phyloP scores from a whole-genome alignment of 2,329 filamentous ascomycete genomes.

The Neonectria hederae region DNA sequence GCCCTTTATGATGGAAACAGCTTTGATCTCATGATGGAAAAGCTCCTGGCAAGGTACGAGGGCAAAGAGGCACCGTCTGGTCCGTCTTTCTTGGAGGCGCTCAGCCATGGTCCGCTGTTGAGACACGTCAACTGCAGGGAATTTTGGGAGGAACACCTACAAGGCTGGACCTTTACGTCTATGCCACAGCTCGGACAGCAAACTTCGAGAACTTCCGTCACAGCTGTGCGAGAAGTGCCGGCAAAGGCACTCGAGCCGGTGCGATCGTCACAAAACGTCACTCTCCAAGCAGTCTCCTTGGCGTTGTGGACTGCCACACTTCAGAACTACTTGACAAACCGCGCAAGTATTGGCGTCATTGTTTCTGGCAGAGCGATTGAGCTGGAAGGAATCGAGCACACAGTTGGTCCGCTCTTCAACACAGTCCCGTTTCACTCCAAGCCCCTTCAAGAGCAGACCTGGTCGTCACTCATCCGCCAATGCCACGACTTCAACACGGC shows the following conservation, averaged over 20 bases:
- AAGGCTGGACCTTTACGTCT: constrained; percentile 38
- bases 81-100: constrained; percentile 71
- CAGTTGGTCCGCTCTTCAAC: constrained; percentile 89
- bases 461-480: constrained; percentile 66
- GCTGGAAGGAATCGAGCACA: constrained; percentile 69
- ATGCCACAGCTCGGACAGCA: constrained; percentile 25
- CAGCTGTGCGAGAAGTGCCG: constrained; percentile 42
- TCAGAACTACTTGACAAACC: constrained; percentile 56
- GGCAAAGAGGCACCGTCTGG: constrained; percentile 42
- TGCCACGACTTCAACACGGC: constrained; percentile 78
- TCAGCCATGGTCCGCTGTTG: constrained; percentile 75
- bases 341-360: constrained; percentile 75
- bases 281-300: constrained; percentile 81
- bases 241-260: constrained; percentile 59
- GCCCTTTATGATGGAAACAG: constrained; percentile 88
- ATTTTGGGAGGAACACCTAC: constrained; percentile 76
- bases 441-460: constrained; percentile 57
- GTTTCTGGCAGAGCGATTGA: constrained; percentile 81
- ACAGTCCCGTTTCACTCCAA: constrained; percentile 77
- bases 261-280: constrained; percentile 72
- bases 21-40: constrained; percentile 71
- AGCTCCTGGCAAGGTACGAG: constrained; percentile 53
- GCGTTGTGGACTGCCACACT: constrained; percentile 76
- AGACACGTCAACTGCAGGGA: constrained; percentile 50
- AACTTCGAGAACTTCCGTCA: constrained; percentile 1